A percentile compares a stretch with the other conserved stretches of the same genome.
Conservation (phyloP, 73 alveolate genomes). For the Paramecium tetraurelia region DNA sequence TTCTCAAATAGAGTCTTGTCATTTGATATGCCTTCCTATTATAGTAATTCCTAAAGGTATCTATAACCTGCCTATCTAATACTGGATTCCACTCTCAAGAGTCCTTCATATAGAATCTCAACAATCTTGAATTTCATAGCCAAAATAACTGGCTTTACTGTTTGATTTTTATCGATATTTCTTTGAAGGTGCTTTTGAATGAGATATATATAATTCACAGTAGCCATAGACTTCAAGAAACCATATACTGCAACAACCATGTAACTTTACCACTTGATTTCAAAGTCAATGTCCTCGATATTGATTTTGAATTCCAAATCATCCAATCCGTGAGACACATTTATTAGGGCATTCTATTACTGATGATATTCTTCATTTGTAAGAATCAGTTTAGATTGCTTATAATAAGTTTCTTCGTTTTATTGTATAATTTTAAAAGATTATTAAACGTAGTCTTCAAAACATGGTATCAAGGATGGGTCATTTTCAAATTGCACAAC, state of each 20-base stretch:
- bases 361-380: neutral
- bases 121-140: neutral
- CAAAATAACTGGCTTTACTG: neutral
- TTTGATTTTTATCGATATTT: neutral
- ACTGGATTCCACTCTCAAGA: slow-evolving; percentile 7
- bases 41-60: neutral
- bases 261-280: neutral
- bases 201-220: neutral
- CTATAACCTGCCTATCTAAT: neutral
- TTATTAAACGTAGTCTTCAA: neutral
- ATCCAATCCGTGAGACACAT: neutral
- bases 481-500: neutral
- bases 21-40: neutral
- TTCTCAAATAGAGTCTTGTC: slow-evolving; percentile 31
- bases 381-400: neutral
- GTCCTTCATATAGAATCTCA: slow-evolving; percentile 9
- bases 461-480: neutral
- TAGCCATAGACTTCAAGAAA: neutral
- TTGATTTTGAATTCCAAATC: slow-evolving; percentile 27
- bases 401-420: neutral
- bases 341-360: neutral
- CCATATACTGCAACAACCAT: neutral
- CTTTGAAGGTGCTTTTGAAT: neutral
- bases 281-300: slow-evolving; percentile 31
- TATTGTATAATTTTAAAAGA: neutral